Evolutionary conservation across 106 monocot genomes (phyloP).

Genomic region (Gastrodia elata): DNA sequence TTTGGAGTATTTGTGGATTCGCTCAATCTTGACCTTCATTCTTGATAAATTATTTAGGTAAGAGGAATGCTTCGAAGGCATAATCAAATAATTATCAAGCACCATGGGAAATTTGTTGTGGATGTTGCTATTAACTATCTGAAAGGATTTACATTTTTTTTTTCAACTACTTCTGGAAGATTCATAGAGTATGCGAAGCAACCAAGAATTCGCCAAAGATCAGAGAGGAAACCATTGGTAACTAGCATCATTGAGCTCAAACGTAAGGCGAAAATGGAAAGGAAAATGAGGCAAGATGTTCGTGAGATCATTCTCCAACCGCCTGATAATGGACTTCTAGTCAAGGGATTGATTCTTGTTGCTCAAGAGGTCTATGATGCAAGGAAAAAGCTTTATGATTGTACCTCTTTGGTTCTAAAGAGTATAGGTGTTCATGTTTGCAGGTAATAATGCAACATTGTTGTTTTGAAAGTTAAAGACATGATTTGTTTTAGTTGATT

Average conservation of each 20-base stretch:
- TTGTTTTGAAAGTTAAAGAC: background rate
- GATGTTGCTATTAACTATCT: background rate
- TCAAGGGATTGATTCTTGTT: conserved; percentile 27
- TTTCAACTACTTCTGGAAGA: background rate
- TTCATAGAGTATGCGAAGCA: conserved; percentile 8
- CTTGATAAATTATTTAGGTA: background rate
- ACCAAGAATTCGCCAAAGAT: background rate
- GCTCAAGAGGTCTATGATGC: conserved; percentile 31
- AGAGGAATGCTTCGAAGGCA: background rate
- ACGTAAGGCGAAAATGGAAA: conserved; percentile 13
- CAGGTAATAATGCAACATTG: conserved; percentile 17
- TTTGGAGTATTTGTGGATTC: too few species aligned
- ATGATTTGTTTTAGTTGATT: background rate
- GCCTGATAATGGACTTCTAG: conserved; percentile 39
- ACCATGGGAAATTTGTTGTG: background rate
- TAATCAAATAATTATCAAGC: background rate
- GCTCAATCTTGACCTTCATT: too few species aligned
- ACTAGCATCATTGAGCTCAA: conserved; percentile 40
- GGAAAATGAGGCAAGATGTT: conserved; percentile 22
- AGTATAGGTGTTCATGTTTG: conserved; percentile 30
- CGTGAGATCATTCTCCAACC: conserved; percentile 27
- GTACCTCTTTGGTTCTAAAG: conserved; percentile 13
- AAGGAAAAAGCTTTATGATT: conserved; percentile 19
- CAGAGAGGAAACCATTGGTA: conserved; percentile 36
- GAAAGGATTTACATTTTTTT: background rate